Conservation (phyloP, 441 rosid genomes). For the Euphorbia celastroides region DNA sequence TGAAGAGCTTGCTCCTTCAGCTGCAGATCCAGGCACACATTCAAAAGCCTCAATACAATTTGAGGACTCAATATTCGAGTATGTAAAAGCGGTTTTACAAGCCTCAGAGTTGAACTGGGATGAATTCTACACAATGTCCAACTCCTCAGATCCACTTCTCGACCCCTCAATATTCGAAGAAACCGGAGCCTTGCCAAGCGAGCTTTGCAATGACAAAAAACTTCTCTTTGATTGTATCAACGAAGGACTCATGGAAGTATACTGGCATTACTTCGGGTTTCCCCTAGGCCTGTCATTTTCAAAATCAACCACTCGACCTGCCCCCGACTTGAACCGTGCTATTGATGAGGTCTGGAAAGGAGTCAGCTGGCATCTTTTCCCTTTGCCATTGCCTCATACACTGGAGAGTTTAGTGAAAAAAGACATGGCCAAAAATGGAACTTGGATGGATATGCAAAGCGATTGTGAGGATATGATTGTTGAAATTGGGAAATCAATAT, state of each 20-base stretch:
- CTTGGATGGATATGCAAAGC: conserved; percentile 63
- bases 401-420: conserved; percentile 68
- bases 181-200: conserved; percentile 45
- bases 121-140: conserved; percentile 54
- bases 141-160: conserved; percentile 60
- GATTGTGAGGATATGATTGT: conserved; percentile 44
- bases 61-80: conserved; percentile 43
- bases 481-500: conserved; percentile 52
- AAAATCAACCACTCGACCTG: conserved; percentile 36
- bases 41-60: conserved; percentile 37
- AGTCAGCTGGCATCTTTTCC: conserved; percentile 67
- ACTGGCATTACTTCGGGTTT: conserved; percentile 39
- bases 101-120: conserved; percentile 65
- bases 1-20: conserved; percentile 43
- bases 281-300: conserved; percentile 55
- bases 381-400: conserved; percentile 49
- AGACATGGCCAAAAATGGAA: conserved; percentile 57
- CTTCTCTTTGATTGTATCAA: conserved; percentile 74
- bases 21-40: conserved; percentile 27
- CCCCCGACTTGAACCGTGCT: conserved; percentile 36
- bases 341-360: conserved; percentile 62
- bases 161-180: conserved; percentile 56
- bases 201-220: conserved; percentile 45
- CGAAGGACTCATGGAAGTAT: conserved; percentile 69
- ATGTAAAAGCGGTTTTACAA: conserved; percentile 51